Conservation (phyloP, 2,329 filamentous ascomycete genomes). For the Fusarium sp. region DNA sequence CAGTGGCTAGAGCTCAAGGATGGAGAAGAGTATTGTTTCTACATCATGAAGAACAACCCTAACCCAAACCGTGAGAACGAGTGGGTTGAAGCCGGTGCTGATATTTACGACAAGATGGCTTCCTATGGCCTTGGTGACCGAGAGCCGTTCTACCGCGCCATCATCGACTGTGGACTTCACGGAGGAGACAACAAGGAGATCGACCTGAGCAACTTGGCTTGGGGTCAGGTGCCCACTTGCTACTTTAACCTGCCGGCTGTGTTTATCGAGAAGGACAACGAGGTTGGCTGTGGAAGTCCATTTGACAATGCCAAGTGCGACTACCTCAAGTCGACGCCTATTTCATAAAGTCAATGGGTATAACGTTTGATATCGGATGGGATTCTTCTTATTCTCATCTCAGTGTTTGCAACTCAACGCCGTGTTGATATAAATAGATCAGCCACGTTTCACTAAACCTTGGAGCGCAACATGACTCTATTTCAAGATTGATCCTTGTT, state of each 20-base stretch:
- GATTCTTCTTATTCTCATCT: neutral
- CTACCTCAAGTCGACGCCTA: conserved; percentile 7
- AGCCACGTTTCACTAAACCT: neutral
- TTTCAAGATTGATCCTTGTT: neutral
- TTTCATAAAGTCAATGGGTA: neutral
- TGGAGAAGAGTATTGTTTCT: conserved; percentile 29
- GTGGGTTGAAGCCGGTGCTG: conserved; percentile 7
- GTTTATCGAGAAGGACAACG: conserved; percentile 15
- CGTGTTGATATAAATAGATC: neutral
- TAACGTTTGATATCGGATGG: neutral
- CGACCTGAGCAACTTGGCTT: neutral
- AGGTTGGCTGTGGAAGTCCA: neutral
- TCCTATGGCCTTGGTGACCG: conserved; percentile 19
- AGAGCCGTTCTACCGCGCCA: conserved; percentile 15
- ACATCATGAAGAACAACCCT: conserved; percentile 12
- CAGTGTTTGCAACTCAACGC: neutral
- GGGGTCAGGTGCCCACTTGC: conserved; percentile 13
- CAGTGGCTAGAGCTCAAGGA: conserved; percentile 27
- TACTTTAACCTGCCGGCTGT: conserved; percentile 23
- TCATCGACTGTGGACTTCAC: conserved; percentile 21
- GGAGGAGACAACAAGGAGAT: neutral
- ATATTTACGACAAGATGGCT: conserved; percentile 27
- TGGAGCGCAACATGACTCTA: neutral
- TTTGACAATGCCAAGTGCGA: neutral
- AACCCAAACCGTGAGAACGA: neutral